phyloP scores from a whole-genome alignment of 2,329 filamentous ascomycete species.

The Achaetomium macrosporum region DNA sequence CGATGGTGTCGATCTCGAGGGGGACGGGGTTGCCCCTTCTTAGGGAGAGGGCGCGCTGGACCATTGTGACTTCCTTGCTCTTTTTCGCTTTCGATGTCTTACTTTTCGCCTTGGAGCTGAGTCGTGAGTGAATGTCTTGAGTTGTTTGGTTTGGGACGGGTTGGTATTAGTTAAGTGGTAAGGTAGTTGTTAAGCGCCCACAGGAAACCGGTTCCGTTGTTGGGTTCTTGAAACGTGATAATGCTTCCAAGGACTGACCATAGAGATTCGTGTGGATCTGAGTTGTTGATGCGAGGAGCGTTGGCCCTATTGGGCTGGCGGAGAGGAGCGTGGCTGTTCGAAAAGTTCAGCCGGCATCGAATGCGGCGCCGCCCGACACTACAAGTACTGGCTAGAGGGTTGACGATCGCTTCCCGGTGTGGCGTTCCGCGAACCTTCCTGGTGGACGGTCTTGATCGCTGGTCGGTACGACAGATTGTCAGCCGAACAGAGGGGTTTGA shows the following conservation, averaged over 20 bases:
- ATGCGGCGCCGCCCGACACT: neutral
- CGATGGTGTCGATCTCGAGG: neutral
- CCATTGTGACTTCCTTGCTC: conserved; percentile 1
- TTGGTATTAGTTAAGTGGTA: too few species aligned
- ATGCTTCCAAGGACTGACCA: neutral
- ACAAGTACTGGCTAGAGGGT: conserved; percentile 1
- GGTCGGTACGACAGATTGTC: neutral
- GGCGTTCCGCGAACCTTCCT: neutral
- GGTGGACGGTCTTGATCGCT: neutral
- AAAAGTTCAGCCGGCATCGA: neutral
- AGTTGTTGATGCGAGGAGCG: neutral
- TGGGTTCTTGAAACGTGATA: neutral
- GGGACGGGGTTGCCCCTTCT: neutral
- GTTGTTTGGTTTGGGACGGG: too few species aligned
- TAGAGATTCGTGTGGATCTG: too few species aligned
- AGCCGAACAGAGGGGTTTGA: conserved; percentile 5
- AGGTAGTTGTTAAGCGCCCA: too few species aligned
- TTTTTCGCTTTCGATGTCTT: neutral
- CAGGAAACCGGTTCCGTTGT: conserved; percentile 2
- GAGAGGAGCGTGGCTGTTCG: neutral
- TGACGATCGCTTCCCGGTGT: neutral
- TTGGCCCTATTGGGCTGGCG: neutral
- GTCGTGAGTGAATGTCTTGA: neutral
- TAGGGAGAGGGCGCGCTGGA: conserved; percentile 10
- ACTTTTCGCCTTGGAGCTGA: neutral